These are phyloP conservation scores for Blastomyces parvus DNA, from an alignment of 2,329 filamentous ascomycete genomes.

Conservation along the genomic window DNA sequence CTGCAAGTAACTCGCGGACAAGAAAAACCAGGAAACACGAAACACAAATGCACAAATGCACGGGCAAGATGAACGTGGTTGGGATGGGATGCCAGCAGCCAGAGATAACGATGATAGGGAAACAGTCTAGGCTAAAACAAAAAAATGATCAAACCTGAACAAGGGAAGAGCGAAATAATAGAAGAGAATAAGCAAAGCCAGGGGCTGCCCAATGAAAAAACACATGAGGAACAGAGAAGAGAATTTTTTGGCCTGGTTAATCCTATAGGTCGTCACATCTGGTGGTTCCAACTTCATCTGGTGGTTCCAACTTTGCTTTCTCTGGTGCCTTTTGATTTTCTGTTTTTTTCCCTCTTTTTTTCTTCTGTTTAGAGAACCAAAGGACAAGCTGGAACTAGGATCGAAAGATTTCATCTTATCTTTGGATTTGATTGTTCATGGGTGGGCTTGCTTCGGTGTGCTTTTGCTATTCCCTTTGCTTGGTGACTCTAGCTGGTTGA, in stretches of 20 bases:
- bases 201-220: neutral
- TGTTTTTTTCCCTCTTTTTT: too few species aligned
- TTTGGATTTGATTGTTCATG: too few species aligned
- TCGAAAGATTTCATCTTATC: too few species aligned
- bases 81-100: neutral
- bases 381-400: too few species aligned
- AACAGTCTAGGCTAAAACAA: neutral
- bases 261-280: too few species aligned
- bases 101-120: neutral
- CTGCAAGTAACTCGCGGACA: neutral
- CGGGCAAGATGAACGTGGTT: neutral
- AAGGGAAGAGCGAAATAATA: neutral
- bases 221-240: neutral
- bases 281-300: too few species aligned
- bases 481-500: too few species aligned
- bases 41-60: neutral
- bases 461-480: too few species aligned
- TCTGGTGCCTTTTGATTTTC: too few species aligned
- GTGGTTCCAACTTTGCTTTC: too few species aligned
- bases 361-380: too few species aligned
- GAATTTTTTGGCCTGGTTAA: neutral
- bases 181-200: neutral
- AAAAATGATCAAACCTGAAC: neutral
- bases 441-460: too few species aligned
- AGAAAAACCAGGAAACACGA: neutral